phyloP scores from a whole-genome alignment of 768 basidiomycete genomes.

The Chiua virens region DNA sequence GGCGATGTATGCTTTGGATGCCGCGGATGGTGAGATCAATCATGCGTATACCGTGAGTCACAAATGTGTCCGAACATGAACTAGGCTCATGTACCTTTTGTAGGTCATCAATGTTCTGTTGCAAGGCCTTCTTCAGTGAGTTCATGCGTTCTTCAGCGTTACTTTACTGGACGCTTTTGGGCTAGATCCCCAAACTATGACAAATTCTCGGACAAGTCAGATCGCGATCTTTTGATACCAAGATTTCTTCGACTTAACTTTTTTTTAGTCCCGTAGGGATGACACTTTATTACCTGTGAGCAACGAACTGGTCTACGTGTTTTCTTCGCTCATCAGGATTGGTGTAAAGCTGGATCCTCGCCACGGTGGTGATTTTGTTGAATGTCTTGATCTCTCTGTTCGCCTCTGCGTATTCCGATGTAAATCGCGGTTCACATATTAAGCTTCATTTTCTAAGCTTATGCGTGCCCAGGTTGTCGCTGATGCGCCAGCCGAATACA shows the following conservation, averaged over 20 bases:
- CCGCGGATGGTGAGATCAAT: constrained; percentile 78
- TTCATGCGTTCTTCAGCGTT: not conserved
- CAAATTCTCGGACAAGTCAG: constrained; percentile 52
- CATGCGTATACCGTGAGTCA: constrained; percentile 46
- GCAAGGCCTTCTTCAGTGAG: constrained; percentile 78
- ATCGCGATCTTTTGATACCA: not conserved
- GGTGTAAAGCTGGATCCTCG: constrained; percentile 70
- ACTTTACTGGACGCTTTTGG: not conserved
- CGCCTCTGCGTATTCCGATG: constrained; percentile 88
- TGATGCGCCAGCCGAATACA: constrained; percentile 87
- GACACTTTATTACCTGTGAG: constrained; percentile 78
- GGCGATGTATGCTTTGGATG: constrained; percentile 86
- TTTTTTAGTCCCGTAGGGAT: constrained; percentile 53
- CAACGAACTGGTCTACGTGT: not conserved
- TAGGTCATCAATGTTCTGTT: constrained; percentile 72
- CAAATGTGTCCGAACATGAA: not conserved
- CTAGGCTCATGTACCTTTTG: not conserved
- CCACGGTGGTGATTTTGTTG: constrained; percentile 79
- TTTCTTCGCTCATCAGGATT: not conserved
- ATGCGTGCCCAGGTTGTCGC: constrained; percentile 60
- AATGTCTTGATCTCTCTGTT: constrained; percentile 97
- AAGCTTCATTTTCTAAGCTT: not conserved
- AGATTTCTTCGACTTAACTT: not conserved
- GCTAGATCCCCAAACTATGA: constrained; percentile 64
- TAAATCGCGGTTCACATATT: constrained; percentile 32